Conservation (phyloP, 441 rosid genomes). For the Populus trichocarpa region DNA sequence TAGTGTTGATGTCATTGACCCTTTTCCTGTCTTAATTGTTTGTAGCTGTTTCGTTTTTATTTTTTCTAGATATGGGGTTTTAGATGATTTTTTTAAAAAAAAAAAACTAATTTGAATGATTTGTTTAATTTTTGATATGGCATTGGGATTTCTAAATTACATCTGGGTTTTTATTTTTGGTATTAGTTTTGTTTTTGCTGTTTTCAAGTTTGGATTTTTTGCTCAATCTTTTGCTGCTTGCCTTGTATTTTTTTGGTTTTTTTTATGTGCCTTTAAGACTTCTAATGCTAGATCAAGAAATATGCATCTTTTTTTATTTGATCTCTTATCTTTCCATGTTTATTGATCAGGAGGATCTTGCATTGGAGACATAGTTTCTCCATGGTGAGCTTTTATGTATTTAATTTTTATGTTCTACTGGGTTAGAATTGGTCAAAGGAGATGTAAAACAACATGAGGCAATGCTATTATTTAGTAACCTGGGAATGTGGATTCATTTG, state of each 20-base stretch:
- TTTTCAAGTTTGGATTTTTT: slow-evolving; percentile 20
- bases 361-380: slow-evolving; percentile 57
- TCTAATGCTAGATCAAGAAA: slow-evolving; percentile 31
- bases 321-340: slow-evolving; percentile 38
- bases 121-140: background rate
- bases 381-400: slow-evolving; percentile 72
- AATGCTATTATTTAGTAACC: background rate
- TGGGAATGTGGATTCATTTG: background rate
- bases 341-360: slow-evolving; percentile 60
- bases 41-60: background rate
- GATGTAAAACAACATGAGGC: background rate
- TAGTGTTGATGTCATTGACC: background rate
- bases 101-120: background rate
- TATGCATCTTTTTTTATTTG: slow-evolving; percentile 32
- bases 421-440: background rate
- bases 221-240: background rate
- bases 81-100: background rate
- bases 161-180: slow-evolving; percentile 19
- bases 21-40: background rate
- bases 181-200: slow-evolving; percentile 3
- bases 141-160: slow-evolving; percentile 7
- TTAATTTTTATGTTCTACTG: slow-evolving; percentile 1
- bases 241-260: background rate
- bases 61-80: background rate
- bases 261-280: slow-evolving; percentile 14